Conservation (phyloP, 2,329 filamentous ascomycete species). For the Claviceps purpurea region DNA sequence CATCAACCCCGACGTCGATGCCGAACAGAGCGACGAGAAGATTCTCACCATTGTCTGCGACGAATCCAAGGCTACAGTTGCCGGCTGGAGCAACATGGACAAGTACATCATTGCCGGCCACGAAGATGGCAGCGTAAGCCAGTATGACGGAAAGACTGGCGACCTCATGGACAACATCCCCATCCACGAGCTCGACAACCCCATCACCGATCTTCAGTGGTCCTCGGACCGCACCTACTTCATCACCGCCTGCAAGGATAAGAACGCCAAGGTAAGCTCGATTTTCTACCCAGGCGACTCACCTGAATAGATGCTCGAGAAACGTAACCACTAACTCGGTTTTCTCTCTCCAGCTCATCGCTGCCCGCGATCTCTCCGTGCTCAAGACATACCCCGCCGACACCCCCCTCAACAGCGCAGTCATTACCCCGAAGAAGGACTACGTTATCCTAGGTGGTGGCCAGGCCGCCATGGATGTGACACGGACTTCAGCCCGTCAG, state of each 20-base stretch:
- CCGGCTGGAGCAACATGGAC: slow-evolving; percentile 86
- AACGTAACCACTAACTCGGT: not conserved
- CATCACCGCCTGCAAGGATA: slow-evolving; percentile 97
- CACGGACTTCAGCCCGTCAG: slow-evolving; percentile 82
- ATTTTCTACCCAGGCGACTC: not conserved
- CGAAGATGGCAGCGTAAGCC: slow-evolving; percentile 85
- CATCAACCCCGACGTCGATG: slow-evolving; percentile 70
- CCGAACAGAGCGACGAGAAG: slow-evolving; percentile 74
- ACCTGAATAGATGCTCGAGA: not conserved
- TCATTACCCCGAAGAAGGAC: slow-evolving; percentile 90
- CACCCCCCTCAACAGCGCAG: slow-evolving; percentile 90
- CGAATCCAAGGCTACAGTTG: slow-evolving; percentile 93
- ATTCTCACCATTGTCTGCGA: slow-evolving; percentile 80
- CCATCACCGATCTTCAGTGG: slow-evolving; percentile 93
- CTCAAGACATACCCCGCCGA: slow-evolving; percentile 88
- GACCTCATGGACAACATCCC: slow-evolving; percentile 69
- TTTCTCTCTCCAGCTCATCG: slow-evolving; percentile 48
- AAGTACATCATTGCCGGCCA: slow-evolving; percentile 97
- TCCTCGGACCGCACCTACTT: slow-evolving; percentile 89
- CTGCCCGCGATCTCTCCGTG: slow-evolving; percentile 73
- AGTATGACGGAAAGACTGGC: slow-evolving; percentile 85
- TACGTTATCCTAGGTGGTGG: slow-evolving; percentile 97
- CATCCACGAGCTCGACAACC: slow-evolving; percentile 70
- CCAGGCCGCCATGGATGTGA: slow-evolving; percentile 98
- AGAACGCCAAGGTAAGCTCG: slow-evolving; percentile 66